These are phyloP conservation scores for Heritiera fomes DNA, from an alignment of 345 rosid species.

Conservation along the genomic window DNA sequence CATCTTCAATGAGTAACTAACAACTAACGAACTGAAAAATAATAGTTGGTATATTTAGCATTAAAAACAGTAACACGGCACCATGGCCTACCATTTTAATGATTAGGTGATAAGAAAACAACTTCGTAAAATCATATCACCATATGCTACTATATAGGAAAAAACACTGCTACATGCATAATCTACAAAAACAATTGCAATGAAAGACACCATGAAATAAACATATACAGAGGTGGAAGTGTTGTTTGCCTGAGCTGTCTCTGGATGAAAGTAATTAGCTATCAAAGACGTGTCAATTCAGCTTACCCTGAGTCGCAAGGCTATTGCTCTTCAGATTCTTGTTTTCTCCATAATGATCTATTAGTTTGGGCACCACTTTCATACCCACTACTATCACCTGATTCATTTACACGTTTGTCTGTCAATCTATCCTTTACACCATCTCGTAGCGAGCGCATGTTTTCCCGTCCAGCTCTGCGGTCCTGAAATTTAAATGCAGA, in stretches of 20 bases:
- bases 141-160: neutral
- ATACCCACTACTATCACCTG: constrained; percentile 78
- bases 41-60: neutral
- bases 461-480: constrained; percentile 56
- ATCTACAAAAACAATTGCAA: constrained; percentile 18
- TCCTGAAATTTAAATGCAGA: constrained; percentile 43
- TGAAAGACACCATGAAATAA: neutral
- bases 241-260: constrained; percentile 10
- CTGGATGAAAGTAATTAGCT: neutral
- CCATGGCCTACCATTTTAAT: neutral
- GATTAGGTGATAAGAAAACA: neutral
- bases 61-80: neutral
- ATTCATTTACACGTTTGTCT: constrained; percentile 56
- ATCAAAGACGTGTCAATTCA: neutral
- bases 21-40: neutral
- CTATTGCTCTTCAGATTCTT: constrained; percentile 46
- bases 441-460: constrained; percentile 35
- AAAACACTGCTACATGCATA: neutral
- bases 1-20: neutral
- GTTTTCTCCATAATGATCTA: constrained; percentile 44
- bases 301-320: constrained; percentile 24
- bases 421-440: constrained; percentile 38
- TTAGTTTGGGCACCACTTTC: constrained; percentile 54
- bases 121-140: neutral
- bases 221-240: neutral